A percentile compares a stretch with the other conserved stretches of the same genome.
phyloP scores from a whole-genome alignment of 768 basidiomycete species.

The Kwoniella sp. region DNA sequence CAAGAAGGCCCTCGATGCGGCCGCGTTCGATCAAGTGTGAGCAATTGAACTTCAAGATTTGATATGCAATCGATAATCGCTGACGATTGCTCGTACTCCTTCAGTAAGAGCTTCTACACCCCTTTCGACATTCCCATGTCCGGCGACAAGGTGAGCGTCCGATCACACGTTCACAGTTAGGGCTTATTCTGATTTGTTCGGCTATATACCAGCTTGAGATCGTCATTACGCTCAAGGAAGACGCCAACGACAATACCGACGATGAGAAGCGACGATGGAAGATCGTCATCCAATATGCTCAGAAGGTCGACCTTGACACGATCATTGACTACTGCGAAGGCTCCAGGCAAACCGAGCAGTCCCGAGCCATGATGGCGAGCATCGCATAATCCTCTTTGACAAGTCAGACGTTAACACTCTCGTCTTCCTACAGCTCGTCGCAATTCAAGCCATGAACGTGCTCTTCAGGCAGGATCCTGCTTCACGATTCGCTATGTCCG shows the following conservation, averaged over 20 bases:
- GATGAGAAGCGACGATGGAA: constrained; percentile 49
- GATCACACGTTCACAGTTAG: no score
- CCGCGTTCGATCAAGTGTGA: constrained; percentile 43
- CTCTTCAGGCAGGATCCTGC: constrained; percentile 49
- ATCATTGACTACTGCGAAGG: constrained; percentile 47
- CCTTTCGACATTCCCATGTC: constrained; percentile 36
- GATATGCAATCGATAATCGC: background rate
- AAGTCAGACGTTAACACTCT: background rate
- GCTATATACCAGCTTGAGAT: constrained; percentile 36
- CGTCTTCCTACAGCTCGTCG: constrained; percentile 27
- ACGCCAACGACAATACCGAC: constrained; percentile 32
- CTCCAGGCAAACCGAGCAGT: constrained; percentile 41
- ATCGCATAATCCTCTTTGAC: background rate
- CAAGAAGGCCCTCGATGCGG: constrained; percentile 38
- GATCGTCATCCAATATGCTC: constrained; percentile 44
- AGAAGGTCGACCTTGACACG: constrained; percentile 49
- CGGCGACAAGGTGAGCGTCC: constrained; percentile 26
- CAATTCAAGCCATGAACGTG: constrained; percentile 54
- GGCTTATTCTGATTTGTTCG: no score
- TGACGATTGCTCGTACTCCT: background rate
- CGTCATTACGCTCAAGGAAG: constrained; percentile 44
- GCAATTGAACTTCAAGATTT: no score
- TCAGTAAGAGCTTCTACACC: constrained; percentile 53
- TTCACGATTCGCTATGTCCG: constrained; percentile 43
- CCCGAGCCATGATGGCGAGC: constrained; percentile 44